These are phyloP conservation scores for Aureobasidium sp. DNA, from an alignment of 2,329 filamentous ascomycete genomes.

Conservation along the genomic window DNA sequence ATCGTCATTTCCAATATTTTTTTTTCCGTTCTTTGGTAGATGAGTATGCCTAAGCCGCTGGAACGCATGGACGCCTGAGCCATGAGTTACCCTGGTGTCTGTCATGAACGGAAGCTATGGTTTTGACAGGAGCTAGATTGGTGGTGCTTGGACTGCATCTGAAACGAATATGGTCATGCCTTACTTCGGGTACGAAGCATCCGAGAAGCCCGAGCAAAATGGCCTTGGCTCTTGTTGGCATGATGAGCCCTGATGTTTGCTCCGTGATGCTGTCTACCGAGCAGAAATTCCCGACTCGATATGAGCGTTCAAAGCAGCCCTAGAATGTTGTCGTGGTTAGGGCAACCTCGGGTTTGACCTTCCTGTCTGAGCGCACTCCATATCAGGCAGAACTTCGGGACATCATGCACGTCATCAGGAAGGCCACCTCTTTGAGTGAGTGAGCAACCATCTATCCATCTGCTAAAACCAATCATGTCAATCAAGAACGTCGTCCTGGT, in stretches of 20 bases:
- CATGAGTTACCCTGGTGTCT: not conserved
- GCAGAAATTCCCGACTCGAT: not conserved
- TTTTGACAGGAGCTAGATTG: not conserved
- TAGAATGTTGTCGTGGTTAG: not conserved
- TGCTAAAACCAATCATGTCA: constrained; percentile 15
- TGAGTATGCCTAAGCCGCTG: not conserved
- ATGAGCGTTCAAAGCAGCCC: not conserved
- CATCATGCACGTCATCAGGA: not conserved
- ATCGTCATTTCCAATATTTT: not conserved
- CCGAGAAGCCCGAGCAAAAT: not conserved
- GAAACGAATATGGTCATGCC: not conserved
- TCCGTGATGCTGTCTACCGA: not conserved
- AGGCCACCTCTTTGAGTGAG: not conserved
- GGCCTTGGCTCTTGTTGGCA: not conserved
- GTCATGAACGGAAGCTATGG: constrained; percentile 1
- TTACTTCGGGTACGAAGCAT: not conserved
- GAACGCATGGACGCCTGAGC: not conserved
- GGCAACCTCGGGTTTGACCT: not conserved
- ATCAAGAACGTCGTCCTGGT: constrained; percentile 40
- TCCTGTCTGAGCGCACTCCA: not conserved
- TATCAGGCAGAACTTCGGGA: constrained; percentile 12
- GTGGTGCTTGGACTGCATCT: constrained; percentile 1
- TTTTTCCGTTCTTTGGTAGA: too few relatives aligned
- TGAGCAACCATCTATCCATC: not conserved
- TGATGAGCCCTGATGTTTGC: not conserved